phyloP scores from a whole-genome alignment of 345 rosid genomes.

The Syzygium oleosum region DNA sequence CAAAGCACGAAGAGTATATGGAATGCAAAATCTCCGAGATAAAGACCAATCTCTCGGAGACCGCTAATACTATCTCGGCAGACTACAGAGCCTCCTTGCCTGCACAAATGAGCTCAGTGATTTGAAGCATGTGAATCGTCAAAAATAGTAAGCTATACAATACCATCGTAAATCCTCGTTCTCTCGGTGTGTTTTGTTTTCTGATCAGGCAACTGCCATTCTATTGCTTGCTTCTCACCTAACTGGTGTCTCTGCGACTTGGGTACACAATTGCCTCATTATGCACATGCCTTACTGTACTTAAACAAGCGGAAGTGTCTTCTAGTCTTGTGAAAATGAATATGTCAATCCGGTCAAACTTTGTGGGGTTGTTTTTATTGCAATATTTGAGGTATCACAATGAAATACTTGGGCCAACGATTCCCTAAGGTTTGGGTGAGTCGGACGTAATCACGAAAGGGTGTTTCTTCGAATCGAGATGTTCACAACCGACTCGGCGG shows the following conservation, averaged over 20 bases:
- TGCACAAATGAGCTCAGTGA: not conserved
- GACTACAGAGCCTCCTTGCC: constrained; percentile 26
- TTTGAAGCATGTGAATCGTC: not conserved
- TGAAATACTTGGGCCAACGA: not conserved
- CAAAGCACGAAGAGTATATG: constrained; percentile 50
- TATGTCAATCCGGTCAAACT: not conserved
- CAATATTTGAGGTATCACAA: not conserved
- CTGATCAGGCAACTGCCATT: not conserved
- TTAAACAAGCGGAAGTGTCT: not conserved
- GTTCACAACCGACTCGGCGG: not conserved
- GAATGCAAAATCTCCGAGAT: constrained; percentile 43
- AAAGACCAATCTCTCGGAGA: constrained; percentile 33
- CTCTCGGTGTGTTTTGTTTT: not conserved
- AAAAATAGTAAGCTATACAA: not conserved
- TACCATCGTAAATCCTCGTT: not conserved
- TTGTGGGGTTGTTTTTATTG: not conserved
- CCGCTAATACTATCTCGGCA: constrained; percentile 31
- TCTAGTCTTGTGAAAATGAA: not conserved
- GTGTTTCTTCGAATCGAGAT: too few species aligned
- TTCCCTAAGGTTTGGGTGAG: not conserved
- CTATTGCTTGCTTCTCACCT: not conserved
- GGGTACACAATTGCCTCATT: not conserved
- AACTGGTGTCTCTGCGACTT: not conserved
- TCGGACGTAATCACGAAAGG: not conserved
- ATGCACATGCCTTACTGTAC: too few species aligned